phyloP scores from a whole-genome alignment of 257 asterid genomes.

The Verbascum thapsus region DNA sequence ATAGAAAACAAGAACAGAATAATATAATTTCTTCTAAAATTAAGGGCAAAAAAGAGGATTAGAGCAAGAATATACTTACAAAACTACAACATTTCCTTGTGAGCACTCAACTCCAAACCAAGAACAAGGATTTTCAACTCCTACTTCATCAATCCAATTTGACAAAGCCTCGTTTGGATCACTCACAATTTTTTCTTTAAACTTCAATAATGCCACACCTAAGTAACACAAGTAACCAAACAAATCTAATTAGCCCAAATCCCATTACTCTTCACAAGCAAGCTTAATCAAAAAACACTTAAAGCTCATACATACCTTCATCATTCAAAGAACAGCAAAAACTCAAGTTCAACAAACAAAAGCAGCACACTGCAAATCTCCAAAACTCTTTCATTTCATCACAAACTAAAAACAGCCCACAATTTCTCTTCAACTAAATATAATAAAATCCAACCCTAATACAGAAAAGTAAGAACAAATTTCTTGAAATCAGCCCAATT shows the following conservation, averaged over 20 bases:
- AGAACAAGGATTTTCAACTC: constrained; percentile 63
- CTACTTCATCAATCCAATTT: constrained; percentile 65
- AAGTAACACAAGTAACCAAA: constrained; percentile 12
- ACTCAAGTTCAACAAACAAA: constrained; percentile 29
- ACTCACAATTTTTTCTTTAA: constrained; percentile 50
- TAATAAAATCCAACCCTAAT: constrained; percentile 25
- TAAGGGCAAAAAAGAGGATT: neutral
- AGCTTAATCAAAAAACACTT: neutral
- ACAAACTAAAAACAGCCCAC: constrained; percentile 24
- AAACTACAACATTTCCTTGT: constrained; percentile 55
- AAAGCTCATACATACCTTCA: constrained; percentile 63
- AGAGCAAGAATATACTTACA: constrained; percentile 54
- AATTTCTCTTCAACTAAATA: constrained; percentile 21
- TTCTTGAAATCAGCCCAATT: constrained; percentile 30
- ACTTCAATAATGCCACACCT: constrained; percentile 73
- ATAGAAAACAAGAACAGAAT: too few relatives aligned
- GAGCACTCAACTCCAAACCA: constrained; percentile 85
- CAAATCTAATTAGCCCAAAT: constrained; percentile 12
- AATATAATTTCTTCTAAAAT: too few relatives aligned
- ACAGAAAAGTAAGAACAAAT: constrained; percentile 12
- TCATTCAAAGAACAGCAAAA: constrained; percentile 45
- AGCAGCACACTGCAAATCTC: constrained; percentile 28
- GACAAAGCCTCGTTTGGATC: constrained; percentile 71
- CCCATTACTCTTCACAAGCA: neutral
- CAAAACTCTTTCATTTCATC: constrained; percentile 41